Base-by-base conservation (phyloP, 495 filamentous ascomycete species). In the Penicillium tannophilum region DNA sequence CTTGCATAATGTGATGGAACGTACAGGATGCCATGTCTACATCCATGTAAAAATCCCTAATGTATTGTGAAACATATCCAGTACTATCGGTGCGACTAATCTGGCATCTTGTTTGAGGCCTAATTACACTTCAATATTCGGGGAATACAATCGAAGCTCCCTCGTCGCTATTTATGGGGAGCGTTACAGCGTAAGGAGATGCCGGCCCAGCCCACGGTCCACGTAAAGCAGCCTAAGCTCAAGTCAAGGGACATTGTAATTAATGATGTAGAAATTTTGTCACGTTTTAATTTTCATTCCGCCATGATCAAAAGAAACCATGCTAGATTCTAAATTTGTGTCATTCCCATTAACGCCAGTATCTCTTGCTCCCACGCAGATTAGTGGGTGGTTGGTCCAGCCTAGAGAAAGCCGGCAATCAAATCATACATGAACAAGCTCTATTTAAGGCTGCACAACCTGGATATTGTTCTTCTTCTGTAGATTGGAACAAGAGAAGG, bases 381-480 rank as follows among this genome's bases (percentile, higher is more conserved):
- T 31, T 12, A 28, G 35, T 28, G 24, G 48, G 43, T 52, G 42
- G 39, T 43, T 54, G 36, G 43, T 42, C 54, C 24, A 33, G 35
- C 41, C 47, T 35, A 26, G 47, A 31, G 49, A 58, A 28, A 56
- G 10, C 42, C 47, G 43, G 41, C 45, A 59, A 60, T 65, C 41
- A 52, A 61, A 59, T 56, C 50, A 53, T 60, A 62, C 56, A 64
- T 23, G 17, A 17, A 19, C 6, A 47, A 24, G 31, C 19, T 44
- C 26, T 30, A 19, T 43, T 78, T 79, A 89, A 73, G 94, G 90
- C 69, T 88, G 86, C 54, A 98, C 93, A 59, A 98, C 91, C 73
- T 97, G 93, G 55, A 98, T 85, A 68, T 97, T 97, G 78, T 98
- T 96, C 87, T 97, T 97, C 72, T 97, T 97, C 94, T 98, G 70